Evolutionary conservation across 345 rosid genomes (phyloP), one percentile per base, ranked within the genome.

Genomic region (Xanthoceras sorbifolium): DNA sequence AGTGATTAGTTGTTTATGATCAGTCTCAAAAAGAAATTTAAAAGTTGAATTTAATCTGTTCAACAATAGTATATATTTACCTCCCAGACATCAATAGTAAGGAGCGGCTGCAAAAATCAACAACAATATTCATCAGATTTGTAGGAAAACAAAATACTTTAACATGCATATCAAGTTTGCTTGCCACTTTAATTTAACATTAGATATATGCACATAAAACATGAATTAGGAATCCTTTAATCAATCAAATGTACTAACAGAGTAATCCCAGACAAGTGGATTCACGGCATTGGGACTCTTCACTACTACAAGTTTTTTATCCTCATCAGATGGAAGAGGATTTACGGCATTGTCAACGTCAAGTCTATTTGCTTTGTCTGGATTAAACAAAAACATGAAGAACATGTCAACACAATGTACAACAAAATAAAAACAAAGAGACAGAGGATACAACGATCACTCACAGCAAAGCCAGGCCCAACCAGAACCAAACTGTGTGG

Each of bases 381-480:
- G 23, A 64, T 23, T 78, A 57, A 78, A 25, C 69, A 79, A 60
- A 65, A 23, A 77, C 15, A 65, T 0, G 54, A 71, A 6, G 31
- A 28, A 61, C 36, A 9, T 77, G n/a, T 23, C 59, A n/a, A 36
- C 77, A 31, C 70, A 40, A 59, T 34, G 64, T 66, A n/a, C 64
- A 57, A 22, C 67, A 12, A 66, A 28, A 23, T 72, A 55, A 75
- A 1, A 15, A 76, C 28, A 73, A 75, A 31, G 23, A 68, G 70
- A n/a, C 28, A 62, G 32, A 67, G 59, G 36, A 65, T 15, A 18
- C 40, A 59, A 54, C 60, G 42, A 63, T 72, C 71, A 84, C 97
- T 80, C 61, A 92, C 99, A 92, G 61, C 87, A 96, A 78, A 95
- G 97, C 98, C 99, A 95, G 55, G 93, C 91, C 97, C 98, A 93